Percentiles rank a stretch among this genome's conserved stretches.
These are phyloP conservation scores for Globisporangium paddicum DNA, from an alignment of 352 stramenopile genomes.

Conservation along the genomic window DNA sequence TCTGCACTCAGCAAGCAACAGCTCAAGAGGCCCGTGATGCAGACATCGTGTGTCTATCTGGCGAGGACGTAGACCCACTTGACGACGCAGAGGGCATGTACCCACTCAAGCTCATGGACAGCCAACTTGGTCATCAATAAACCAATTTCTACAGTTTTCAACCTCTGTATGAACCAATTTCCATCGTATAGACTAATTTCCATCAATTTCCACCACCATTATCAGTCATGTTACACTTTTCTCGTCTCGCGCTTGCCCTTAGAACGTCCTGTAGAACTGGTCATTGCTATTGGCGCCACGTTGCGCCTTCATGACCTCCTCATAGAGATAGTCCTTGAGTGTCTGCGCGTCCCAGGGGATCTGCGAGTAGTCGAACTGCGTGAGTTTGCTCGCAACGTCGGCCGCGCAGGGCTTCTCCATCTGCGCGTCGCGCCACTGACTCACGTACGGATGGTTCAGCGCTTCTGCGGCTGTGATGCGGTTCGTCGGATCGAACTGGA, in stretches of 20 bases:
- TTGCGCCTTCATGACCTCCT: constrained; percentile 79
- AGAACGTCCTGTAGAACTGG: constrained; percentile 2
- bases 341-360: constrained; percentile 63
- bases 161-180: neutral
- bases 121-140: neutral
- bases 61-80: constrained; percentile 3
- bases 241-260: neutral
- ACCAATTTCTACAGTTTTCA: neutral
- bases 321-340: constrained; percentile 76
- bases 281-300: neutral
- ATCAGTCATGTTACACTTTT: constrained; percentile 2
- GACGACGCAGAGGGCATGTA: constrained; percentile 11
- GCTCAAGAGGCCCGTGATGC: neutral
- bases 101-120: constrained; percentile 15
- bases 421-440: constrained; percentile 62
- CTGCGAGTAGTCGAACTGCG: constrained; percentile 73
- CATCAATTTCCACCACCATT: neutral
- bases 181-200: neutral
- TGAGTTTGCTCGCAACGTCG: constrained; percentile 50
- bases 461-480: constrained; percentile 84
- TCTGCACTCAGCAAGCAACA: constrained; percentile 14
- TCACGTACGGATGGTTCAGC: constrained; percentile 89
- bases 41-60: constrained; percentile 6
- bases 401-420: constrained; percentile 52
- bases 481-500: constrained; percentile 85